Percentiles rank a stretch among this genome's conserved stretches.
Conservation (phyloP, 75 land plant species). For the Sequoiadendron giganteum region DNA sequence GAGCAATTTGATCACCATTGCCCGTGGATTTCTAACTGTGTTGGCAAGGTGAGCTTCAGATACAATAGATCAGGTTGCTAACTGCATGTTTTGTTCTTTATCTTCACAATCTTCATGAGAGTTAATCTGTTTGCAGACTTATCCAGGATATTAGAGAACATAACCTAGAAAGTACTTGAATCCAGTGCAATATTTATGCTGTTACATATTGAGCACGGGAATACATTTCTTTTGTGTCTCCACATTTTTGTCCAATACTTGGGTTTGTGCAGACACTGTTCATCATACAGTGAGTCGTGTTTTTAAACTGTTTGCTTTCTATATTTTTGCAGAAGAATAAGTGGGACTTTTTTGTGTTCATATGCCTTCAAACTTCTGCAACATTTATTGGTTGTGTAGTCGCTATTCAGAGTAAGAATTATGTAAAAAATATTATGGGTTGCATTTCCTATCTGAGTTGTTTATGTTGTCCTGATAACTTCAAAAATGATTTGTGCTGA, state of each 20-base stretch:
- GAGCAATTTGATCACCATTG: constrained; percentile 96
- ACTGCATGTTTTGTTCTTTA: background rate
- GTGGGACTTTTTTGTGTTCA: constrained; percentile 77
- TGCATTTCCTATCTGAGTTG: background rate
- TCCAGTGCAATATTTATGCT: background rate
- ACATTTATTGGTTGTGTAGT: constrained; percentile 33
- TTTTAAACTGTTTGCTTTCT: background rate
- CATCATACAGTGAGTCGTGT: background rate
- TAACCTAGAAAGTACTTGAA: background rate
- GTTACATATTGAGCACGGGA: background rate
- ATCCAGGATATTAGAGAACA: background rate
- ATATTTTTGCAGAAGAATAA: constrained; percentile 64
- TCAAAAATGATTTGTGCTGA: background rate
- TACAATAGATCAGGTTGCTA: background rate
- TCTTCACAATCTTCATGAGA: background rate
- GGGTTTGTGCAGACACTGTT: background rate
- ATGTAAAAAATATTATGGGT: background rate
- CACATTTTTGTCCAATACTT: background rate
- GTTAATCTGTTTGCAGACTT: background rate
- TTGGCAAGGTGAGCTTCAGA: constrained; percentile 67
- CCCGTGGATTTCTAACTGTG: constrained; percentile 93
- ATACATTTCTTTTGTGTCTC: background rate
- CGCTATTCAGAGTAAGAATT: constrained; percentile 65
- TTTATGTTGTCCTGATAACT: background rate
- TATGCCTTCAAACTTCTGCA: constrained; percentile 50